These are phyloP conservation scores for Miscanthus lutarioriparius DNA, from an alignment of 176 grass and related monocot species.

Conservation along the genomic window DNA sequence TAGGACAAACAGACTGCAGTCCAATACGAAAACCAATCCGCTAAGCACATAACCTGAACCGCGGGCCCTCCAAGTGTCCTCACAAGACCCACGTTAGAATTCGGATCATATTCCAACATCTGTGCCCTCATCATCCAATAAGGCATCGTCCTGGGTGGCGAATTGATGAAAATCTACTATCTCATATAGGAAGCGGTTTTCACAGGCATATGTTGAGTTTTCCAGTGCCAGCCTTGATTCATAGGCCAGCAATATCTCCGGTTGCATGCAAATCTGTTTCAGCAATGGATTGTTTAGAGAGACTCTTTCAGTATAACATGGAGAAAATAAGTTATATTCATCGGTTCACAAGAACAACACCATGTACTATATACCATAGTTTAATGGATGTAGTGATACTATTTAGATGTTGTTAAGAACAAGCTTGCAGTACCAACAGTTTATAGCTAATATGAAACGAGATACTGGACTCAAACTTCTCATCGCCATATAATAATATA, in stretches of 20 bases:
- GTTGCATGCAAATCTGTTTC: slow-evolving; percentile 55
- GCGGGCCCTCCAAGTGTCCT: neutral
- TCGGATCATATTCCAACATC: neutral
- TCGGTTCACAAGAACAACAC: neutral
- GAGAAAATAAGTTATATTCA: neutral
- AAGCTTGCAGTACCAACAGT: neutral
- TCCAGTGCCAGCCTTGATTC: slow-evolving; percentile 57
- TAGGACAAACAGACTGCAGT: too few species aligned
- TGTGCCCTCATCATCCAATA: slow-evolving; percentile 22
- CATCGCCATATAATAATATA: neutral
- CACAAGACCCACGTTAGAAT: neutral
- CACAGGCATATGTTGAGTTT: slow-evolving; percentile 50
- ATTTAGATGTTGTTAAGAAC: neutral
- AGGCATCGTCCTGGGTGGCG: slow-evolving; percentile 21
- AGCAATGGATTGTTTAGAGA: neutral
- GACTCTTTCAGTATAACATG: neutral
- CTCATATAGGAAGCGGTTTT: slow-evolving; percentile 57
- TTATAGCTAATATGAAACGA: neutral
- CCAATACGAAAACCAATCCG: neutral
- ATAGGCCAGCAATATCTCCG: slow-evolving; percentile 50
- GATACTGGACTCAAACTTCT: neutral
- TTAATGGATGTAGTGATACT: neutral
- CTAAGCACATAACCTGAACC: neutral
- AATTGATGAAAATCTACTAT: slow-evolving; percentile 64
- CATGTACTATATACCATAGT: neutral